Base-by-base conservation (phyloP, 169 alveolate genomes). In the Eimeria sp. region DNA sequence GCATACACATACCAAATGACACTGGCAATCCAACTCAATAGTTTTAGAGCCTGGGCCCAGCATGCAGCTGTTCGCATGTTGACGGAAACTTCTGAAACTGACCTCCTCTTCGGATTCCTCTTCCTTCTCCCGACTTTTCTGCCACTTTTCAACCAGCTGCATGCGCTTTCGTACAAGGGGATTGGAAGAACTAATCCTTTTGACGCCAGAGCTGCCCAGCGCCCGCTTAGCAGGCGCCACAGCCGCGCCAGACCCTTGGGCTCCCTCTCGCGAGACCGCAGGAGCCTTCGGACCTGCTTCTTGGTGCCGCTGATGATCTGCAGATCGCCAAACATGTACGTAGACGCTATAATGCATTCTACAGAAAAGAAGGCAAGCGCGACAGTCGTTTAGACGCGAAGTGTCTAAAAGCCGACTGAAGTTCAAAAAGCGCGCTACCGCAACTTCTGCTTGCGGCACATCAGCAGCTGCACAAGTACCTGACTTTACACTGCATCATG, bases 101-200 rank as follows among this genome's bases (percentile, higher is more conserved):
- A 94, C 96, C 96, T 66, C 85, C 58, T 93, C 96, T 30, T 94
- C 96, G 72, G 90, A 88, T 85, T 94, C 96, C 56, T 94, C 96
- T 33, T 85, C 96, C 37, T 74, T 82, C 89, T 94, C 95, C 66
- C 89, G 87, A n/a, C 91, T 94, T 2, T 77, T 72, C 82, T 82
- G 77, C 96, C 96, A 94, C 94, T 83, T 94, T 60, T 94, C 96
- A 20, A 94, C 96, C 33, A 94, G 96, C 95, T 83, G 93, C 96
- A 94, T 94, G 64, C 90, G 90, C 60, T 71, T 94, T 82, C 94
- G 77, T 25, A 94, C 77, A n/a, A 94, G 89, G 25, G 96, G 96
- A 72, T 94, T 94, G 46, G 91, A 37, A 30, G 87, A 89, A 40
- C 87, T 72, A n/a, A 71, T n/a, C 30, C 33, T 72, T 54, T 89